Base-by-base conservation (phyloP, 129 eudicot genomes). In the Heracleum sosnowskyi region DNA sequence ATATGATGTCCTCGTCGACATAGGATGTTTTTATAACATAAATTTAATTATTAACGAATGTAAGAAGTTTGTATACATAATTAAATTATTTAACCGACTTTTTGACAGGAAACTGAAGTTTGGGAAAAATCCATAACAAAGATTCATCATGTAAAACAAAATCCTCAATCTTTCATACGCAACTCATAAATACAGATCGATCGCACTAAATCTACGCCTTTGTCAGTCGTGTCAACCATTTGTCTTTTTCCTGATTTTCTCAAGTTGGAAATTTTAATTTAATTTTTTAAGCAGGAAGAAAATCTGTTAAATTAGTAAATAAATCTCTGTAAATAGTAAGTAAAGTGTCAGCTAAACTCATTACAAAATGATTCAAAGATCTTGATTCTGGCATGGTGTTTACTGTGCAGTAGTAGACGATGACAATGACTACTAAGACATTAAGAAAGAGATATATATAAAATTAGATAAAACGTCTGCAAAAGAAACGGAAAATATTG, bases 101-200 rank as follows among this genome's bases (percentile, higher is more conserved):
- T 39, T 2, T 16, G 28, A 60, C 16, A 40, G 18, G 11, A 24
- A 40, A 29, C 8, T n/a, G 33, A 40, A 40, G 45, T 22, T 10
- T 24, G 34, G 31, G 76, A 22, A 72, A 40, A 72, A 72, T 72
- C 76, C 76, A 37, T 20, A 0, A 10, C 29, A 72, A 70, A 70
- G 2, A 8, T 42, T 72, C 76, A 40, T 18, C 33, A 72, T 20
- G 40, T 72, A 72, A 72, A 72, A 72, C 76, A 72, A 51, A 72
- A 10, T 4, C 33, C 26, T 72, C 7, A 40, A 4, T 20, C 45
- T 24, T 20, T 37, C 76, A 40, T 60, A 60, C 68, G 68, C 68
- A n/a, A 60, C 68, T n/a, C 0, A 60, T 10, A 26, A 33, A n/a
- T 60, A 4, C 51, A 72, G 51, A 72, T 72, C 49, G 76, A 72